Evolutionary conservation across 495 filamentous ascomycete species (phyloP).

Genomic region (Podospora pseudoanserina): DNA sequence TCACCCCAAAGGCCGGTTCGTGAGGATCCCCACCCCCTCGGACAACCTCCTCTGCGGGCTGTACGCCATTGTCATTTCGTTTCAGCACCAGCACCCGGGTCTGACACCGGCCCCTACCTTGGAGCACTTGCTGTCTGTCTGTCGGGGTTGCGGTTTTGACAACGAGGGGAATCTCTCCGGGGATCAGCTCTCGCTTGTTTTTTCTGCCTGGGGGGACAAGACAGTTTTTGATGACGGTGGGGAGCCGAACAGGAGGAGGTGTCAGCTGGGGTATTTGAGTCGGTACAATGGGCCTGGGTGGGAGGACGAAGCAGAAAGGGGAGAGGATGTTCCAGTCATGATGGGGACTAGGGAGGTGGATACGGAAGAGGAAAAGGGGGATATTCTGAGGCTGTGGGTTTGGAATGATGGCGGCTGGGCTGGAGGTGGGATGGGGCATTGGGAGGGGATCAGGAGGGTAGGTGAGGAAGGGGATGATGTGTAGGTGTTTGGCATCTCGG

Average conservation of each 20-base stretch:
- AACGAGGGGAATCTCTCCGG: conserved; percentile 7
- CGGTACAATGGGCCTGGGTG: conserved; percentile 11
- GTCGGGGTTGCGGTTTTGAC: conserved; percentile 3
- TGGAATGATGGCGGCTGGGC: conserved; percentile 24
- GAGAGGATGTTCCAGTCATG: conserved; percentile 19
- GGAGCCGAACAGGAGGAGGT: background rate
- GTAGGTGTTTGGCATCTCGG: background rate
- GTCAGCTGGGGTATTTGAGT: conserved; percentile 23
- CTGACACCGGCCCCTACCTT: conserved; percentile 5
- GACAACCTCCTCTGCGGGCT: conserved; percentile 23
- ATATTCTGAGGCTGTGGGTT: conserved; percentile 27
- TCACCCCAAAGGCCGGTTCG: conserved; percentile 13
- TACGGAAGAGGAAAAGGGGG: conserved; percentile 15
- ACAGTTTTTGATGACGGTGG: background rate
- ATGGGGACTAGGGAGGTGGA: conserved; percentile 21
- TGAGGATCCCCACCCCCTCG: conserved; percentile 19
- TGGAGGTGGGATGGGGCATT: conserved; percentile 23
- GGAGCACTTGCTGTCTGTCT: conserved; percentile 10
- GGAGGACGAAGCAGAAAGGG: background rate
- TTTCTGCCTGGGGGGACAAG: conserved; percentile 15
- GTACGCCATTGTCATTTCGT: conserved; percentile 16
- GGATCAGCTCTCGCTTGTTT: conserved; percentile 19
- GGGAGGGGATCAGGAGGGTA: conserved; percentile 20
- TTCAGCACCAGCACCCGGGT: conserved; percentile 9
- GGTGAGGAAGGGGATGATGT: conserved; percentile 9